Conservation (phyloP, 2,329 filamentous ascomycete species). For the Geosmithia flava region DNA sequence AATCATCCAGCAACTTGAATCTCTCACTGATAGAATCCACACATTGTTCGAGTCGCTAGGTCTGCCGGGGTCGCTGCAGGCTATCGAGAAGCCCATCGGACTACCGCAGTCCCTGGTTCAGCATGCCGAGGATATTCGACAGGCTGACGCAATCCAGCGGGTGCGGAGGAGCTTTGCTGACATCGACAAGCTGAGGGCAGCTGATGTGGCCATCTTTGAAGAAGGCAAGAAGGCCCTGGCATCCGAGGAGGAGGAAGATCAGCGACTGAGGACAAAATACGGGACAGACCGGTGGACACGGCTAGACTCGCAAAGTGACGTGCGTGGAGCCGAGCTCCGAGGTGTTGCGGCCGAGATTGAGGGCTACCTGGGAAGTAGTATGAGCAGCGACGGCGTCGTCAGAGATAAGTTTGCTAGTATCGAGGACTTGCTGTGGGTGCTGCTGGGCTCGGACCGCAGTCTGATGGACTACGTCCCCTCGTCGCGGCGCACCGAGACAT, state of each 20-base stretch:
- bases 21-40: conserved; percentile 67
- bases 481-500: conserved; percentile 66
- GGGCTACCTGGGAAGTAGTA: conserved; percentile 63
- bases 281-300: conserved; percentile 81
- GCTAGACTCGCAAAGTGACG: conserved; percentile 55
- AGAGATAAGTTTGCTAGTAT: conserved; percentile 68
- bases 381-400: conserved; percentile 47
- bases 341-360: conserved; percentile 59
- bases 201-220: conserved; percentile 65
- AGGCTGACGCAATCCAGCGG: conserved; percentile 73
- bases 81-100: conserved; percentile 86
- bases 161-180: conserved; percentile 74
- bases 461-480: conserved; percentile 85
- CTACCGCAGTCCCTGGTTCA: conserved; percentile 74
- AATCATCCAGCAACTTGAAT: conserved; percentile 75
- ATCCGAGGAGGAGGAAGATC: conserved; percentile 75
- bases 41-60: conserved; percentile 71
- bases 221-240: conserved; percentile 71
- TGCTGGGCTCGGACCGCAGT: conserved; percentile 68
- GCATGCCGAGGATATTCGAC: conserved; percentile 86
- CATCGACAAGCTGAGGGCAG: conserved; percentile 76
- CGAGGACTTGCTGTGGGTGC: conserved; percentile 60
- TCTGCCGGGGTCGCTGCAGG: conserved; percentile 84
- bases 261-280: conserved; percentile 60
- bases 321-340: conserved; percentile 29